Evolutionary conservation across 2,329 filamentous ascomycete genomes (phyloP).

Genomic region (Thelonectria olida): DNA sequence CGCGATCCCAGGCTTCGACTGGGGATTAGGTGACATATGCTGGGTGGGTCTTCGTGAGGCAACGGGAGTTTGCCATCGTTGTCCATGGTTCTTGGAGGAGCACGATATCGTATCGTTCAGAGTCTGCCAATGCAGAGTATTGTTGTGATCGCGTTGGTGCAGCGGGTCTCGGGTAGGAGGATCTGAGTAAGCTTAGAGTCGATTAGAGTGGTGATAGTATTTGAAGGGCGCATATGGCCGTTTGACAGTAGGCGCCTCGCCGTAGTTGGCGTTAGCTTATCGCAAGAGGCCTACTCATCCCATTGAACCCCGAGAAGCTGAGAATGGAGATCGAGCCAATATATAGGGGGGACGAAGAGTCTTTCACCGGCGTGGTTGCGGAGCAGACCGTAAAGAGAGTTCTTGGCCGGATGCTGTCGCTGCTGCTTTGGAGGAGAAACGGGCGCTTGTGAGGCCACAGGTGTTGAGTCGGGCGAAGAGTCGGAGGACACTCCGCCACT

Average conservation of each 20-base stretch:
- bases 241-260: conserved; percentile 47
- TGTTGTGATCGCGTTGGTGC: conserved; percentile 53
- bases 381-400: conserved; percentile 63
- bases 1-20: no score
- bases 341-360: conserved; percentile 62
- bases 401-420: conserved; percentile 49
- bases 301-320: conserved; percentile 59
- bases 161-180: conserved; percentile 48
- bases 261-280: conserved; percentile 50
- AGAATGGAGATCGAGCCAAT: conserved; percentile 64
- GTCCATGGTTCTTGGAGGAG: no score
- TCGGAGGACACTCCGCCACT: conserved; percentile 22
- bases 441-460: conserved; percentile 37
- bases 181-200: conserved; percentile 55
- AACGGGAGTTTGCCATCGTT: no score
- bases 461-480: conserved; percentile 32
- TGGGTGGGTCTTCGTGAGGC: no score
- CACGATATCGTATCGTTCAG: no score
- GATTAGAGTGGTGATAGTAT: conserved; percentile 53
- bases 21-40: no score
- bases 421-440: conserved; percentile 33
- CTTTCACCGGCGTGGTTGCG: conserved; percentile 56
- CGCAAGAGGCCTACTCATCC: conserved; percentile 51
- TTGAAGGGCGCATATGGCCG: conserved; percentile 50
- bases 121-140: no score